phyloP scores from a whole-genome alignment of 306 rosid genomes.

The Sicyos edulis region DNA sequence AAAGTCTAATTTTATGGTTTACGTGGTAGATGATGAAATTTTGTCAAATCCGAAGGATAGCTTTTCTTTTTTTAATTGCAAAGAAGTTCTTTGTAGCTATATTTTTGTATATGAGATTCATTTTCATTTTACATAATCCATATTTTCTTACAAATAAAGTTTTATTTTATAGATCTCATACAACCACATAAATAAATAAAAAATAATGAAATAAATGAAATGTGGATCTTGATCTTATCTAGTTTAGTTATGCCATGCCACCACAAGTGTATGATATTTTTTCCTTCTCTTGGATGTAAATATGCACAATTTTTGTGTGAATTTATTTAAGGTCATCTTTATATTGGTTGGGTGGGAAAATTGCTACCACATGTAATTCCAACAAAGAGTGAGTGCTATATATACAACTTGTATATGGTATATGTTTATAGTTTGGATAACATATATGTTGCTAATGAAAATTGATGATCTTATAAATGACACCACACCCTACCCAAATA shows the following conservation, averaged over 20 bases:
- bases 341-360: background rate
- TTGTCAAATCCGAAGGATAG: no score
- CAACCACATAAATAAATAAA: background rate
- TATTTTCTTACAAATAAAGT: no score
- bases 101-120: no score
- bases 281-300: background rate
- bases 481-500: background rate
- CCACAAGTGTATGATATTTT: background rate
- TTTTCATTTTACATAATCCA: no score
- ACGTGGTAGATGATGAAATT: no score
- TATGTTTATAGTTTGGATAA: background rate
- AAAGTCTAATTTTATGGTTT: no score
- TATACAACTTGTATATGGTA: slow-evolving; percentile 1
- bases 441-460: background rate
- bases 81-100: no score
- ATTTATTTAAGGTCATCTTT: no score
- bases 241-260: background rate
- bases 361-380: background rate
- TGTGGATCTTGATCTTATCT: background rate
- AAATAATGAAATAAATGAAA: no score
- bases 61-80: no score
- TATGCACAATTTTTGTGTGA: background rate
- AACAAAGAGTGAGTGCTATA: background rate
- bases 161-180: background rate
- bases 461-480: background rate